Conservation (phyloP, 768 basidiomycete genomes). For the Trametopsis cervina region DNA sequence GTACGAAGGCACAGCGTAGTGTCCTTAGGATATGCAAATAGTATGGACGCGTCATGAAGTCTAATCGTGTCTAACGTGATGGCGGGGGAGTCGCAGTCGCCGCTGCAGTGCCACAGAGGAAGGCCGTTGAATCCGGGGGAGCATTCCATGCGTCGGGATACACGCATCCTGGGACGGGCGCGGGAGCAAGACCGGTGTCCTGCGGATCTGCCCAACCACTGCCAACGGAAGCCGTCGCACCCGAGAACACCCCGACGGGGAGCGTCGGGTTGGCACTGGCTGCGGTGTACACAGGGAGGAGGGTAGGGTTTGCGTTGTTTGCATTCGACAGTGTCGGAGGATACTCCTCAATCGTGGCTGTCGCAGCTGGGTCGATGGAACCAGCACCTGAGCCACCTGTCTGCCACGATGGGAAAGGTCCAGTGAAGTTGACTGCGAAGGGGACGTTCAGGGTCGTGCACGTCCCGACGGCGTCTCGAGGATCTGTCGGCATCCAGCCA, state of each 20-base stretch:
- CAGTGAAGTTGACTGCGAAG: constrained; percentile 37
- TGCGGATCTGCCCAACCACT: constrained; percentile 53
- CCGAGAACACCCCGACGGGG: constrained; percentile 46
- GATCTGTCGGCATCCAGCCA: constrained; percentile 77
- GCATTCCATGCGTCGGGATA: constrained; percentile 54
- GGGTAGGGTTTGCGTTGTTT: constrained; percentile 28
- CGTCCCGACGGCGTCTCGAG: constrained; percentile 54
- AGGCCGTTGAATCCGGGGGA: constrained; percentile 12
- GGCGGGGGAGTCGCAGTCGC: constrained; percentile 9
- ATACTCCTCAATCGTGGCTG: constrained; percentile 41
- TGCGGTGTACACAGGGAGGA: constrained; percentile 59
- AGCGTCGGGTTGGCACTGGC: constrained; percentile 53
- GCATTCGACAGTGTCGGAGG: constrained; percentile 43
- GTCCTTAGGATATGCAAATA: too few species aligned
- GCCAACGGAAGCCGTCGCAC: constrained; percentile 27
- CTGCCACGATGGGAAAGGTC: constrained; percentile 56
- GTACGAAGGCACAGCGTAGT: too few species aligned
- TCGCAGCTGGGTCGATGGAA: constrained; percentile 36
- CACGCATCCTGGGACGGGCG: constrained; percentile 53
- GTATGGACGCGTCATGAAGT: too few species aligned
- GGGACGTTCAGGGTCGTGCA: constrained; percentile 49
- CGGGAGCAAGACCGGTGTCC: constrained; percentile 48
- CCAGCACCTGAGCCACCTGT: constrained; percentile 58
- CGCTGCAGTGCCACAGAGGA: constrained; percentile 17
- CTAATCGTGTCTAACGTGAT: too few species aligned